Percentiles rank a stretch among this genome's conserved stretches.
Evolutionary conservation across 208 protist genomes (phyloP).

Genomic region (Acanthamoeba castellanii): DNA sequence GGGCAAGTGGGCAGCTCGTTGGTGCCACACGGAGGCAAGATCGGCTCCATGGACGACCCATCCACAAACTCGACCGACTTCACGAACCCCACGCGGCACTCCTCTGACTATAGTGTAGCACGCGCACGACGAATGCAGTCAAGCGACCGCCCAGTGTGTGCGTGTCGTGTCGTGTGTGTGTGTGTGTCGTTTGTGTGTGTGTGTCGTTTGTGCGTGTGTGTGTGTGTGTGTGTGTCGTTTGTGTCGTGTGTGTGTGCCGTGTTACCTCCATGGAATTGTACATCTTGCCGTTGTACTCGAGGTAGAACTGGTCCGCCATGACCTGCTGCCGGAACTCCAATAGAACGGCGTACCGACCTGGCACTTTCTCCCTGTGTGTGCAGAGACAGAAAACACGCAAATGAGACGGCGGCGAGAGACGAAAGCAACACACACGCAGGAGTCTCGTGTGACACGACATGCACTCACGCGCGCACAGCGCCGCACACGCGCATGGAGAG

Average conservation of each 20-base stretch:
- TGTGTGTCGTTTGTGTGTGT: neutral
- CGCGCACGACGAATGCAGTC: neutral
- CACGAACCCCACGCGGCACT: slow-evolving; percentile 80
- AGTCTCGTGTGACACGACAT: too few species aligned
- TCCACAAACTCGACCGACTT: slow-evolving; percentile 55
- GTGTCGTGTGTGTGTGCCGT: neutral
- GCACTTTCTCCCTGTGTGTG: slow-evolving; percentile 68
- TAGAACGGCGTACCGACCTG: slow-evolving; percentile 86
- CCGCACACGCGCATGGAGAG: neutral
- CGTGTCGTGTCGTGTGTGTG: too few species aligned
- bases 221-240: too few species aligned
- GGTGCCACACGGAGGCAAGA: neutral
- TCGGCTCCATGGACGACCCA: slow-evolving; percentile 53
- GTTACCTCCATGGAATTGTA: slow-evolving; percentile 86
- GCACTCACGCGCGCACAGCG: too few species aligned
- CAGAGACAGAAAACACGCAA: neutral
- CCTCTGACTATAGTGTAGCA: slow-evolving; percentile 50
- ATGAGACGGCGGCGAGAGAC: neutral
- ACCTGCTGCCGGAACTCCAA: slow-evolving; percentile 80
- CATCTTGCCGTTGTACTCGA: slow-evolving; percentile 84
- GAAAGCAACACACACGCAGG: neutral
- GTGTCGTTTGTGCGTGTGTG: neutral
- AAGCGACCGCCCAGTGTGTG: neutral
- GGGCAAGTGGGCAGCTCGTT: slow-evolving; percentile 61
- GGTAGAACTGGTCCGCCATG: slow-evolving; percentile 85